A percentile compares a stretch with the other conserved stretches of the same genome.
Conservation (phyloP, 139 green algal genomes). For the Deuterostichococcus epilithicus region DNA sequence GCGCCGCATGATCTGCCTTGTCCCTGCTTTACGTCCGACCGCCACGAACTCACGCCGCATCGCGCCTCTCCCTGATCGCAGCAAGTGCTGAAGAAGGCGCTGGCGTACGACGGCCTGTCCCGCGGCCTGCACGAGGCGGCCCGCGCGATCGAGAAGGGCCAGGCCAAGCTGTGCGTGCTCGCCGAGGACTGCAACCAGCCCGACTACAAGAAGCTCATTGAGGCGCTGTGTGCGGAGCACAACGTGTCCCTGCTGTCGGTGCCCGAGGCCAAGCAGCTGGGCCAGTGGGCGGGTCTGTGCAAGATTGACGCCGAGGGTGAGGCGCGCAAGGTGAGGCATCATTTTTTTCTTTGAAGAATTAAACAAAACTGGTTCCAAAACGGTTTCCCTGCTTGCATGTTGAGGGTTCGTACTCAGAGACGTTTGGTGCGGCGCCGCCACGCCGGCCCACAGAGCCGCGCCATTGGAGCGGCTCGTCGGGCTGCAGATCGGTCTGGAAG, state of each 20-base stretch:
- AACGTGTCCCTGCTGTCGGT: constrained; percentile 94
- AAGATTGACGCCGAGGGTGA: constrained; percentile 97
- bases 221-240: constrained; percentile 97
- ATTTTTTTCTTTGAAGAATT: too few species aligned
- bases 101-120: constrained; percentile 93
- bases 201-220: constrained; percentile 99
- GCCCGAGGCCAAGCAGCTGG: constrained; percentile 86
- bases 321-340: constrained; percentile 96
- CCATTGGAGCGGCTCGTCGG: too few species aligned
- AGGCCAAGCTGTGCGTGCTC: constrained; percentile 93
- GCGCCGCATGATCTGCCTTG: too few species aligned
- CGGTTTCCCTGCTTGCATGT: too few species aligned
- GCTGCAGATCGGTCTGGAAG: too few species aligned
- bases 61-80: too few species aligned
- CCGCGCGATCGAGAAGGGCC: constrained; percentile 70
- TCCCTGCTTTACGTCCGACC: too few species aligned
- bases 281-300: constrained; percentile 93
- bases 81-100: constrained; percentile 96
- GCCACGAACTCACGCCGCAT: too few species aligned
- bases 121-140: constrained; percentile 90
- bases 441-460: too few species aligned
- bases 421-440: too few species aligned
- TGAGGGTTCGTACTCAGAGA: too few species aligned
- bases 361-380: too few species aligned
- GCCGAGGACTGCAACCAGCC: constrained; percentile 98